Evolutionary conservation across 306 rosid species (phyloP), one percentile per base, ranked within the genome.

Genomic region (Oemleria cerasiformis): DNA sequence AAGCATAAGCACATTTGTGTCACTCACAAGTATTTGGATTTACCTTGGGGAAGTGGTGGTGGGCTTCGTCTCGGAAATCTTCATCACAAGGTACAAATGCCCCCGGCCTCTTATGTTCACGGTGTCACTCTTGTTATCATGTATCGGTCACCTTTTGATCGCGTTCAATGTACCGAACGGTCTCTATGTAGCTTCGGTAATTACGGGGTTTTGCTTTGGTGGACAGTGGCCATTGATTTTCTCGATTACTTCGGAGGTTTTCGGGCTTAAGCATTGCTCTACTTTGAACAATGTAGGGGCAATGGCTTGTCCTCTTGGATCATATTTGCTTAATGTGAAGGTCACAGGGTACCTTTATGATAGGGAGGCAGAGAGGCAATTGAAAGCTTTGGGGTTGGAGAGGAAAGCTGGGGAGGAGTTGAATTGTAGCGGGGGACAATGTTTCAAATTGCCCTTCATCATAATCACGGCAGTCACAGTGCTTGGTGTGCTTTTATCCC

Each of bases 21-120:
- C 78, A 11, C 72, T 74, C 65, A 58, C 59, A 8, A 74, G 60
- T 67, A 66, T 74, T 3, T 66, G 67, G 73, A 38, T n/a, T 43
- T 74, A 74, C 30, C 73, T 66, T 8, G 73, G 78, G 13, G 25
- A 58, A 15, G 58, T 55, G 9, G 6, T 53, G 21, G 16, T 20
- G 11, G 59, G 78, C 3, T 54, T 74, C 15, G 47, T 67, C 60
- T 74, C 67, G 4, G 67, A 74, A 56, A 44, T 65, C 23, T 47
- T 78, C 43, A 14, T 77, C 20, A 77, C 71, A 1, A 78, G 74
- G 66, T 82, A 65, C 77, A 77, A 78, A 60, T 70, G 68, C 43
- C 80, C 75, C 7, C 61, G 85, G 6, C 80, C 82, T 20, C 50
- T 82, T 4, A 74, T 82, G 77, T 74, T 82, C 20, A 58, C 85